Evolutionary conservation across 2,329 filamentous ascomycete genomes (phyloP).

Genomic region (Helicocarpus griseus): DNA sequence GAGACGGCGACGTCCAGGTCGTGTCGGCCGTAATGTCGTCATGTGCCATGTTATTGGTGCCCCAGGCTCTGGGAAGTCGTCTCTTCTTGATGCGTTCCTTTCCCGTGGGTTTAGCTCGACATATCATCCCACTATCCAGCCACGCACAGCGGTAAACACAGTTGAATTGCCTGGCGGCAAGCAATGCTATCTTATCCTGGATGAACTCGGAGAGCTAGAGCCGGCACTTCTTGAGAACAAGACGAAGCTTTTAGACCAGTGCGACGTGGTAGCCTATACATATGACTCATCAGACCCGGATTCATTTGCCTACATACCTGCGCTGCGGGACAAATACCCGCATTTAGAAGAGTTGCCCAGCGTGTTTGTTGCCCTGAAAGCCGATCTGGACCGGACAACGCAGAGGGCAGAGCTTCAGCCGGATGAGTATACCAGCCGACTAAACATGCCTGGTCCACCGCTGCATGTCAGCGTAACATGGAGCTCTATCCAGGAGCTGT

Average conservation of each 20-base stretch:
- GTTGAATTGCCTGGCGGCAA: conserved; percentile 93
- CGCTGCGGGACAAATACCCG: conserved; percentile 66
- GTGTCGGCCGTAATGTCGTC: conserved; percentile 89
- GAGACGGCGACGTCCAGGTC: conserved; percentile 66
- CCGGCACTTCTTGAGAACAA: conserved; percentile 88
- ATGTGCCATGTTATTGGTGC: conserved; percentile 87
- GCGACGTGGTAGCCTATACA: conserved; percentile 87
- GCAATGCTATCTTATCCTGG: conserved; percentile 91
- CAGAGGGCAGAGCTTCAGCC: conserved; percentile 85
- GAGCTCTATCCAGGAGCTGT: conserved; percentile 88
- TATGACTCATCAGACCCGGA: conserved; percentile 97
- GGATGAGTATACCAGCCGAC: conserved; percentile 73
- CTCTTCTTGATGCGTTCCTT: conserved; percentile 81
- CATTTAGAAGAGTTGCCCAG: conserved; percentile 82
- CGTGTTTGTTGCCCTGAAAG: conserved; percentile 88
- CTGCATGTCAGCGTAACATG: conserved; percentile 92
- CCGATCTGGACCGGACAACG: conserved; percentile 93
- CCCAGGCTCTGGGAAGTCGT: conserved; percentile 78
- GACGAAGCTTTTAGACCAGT: conserved; percentile 71
- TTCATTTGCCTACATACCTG: conserved; percentile 84
- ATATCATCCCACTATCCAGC: conserved; percentile 91
- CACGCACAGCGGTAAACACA: conserved; percentile 85
- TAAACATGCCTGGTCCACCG: conserved; percentile 77
- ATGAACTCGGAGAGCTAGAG: conserved; percentile 92
- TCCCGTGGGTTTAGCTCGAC: conserved; percentile 74